phyloP scores from a whole-genome alignment of 2,329 filamentous ascomycete genomes.

The Pestalotiopsis sp. region DNA sequence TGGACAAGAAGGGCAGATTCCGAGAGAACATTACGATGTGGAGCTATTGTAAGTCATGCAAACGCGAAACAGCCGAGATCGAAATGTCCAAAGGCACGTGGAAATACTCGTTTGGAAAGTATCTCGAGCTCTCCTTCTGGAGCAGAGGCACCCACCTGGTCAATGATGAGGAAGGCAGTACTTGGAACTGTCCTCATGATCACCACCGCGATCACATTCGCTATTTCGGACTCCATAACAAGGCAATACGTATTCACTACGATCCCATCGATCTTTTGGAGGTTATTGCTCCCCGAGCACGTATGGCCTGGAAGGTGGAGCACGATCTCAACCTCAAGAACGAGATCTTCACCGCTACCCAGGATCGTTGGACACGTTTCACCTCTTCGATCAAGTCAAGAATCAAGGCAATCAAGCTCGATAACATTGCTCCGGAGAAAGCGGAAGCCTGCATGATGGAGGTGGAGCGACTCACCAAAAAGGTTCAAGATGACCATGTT shows the following conservation, averaged over 20 bases:
- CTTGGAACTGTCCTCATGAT: constrained; percentile 76
- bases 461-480: constrained; percentile 76
- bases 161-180: constrained; percentile 55
- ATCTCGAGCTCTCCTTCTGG: constrained; percentile 97
- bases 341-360: constrained; percentile 79
- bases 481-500: constrained; percentile 81
- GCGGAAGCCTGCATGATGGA: constrained; percentile 79
- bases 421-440: constrained; percentile 88
- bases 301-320: constrained; percentile 97
- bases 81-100: constrained; percentile 93
- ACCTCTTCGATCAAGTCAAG: constrained; percentile 84
- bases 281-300: constrained; percentile 86
- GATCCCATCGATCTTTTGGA: constrained; percentile 92
- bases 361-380: constrained; percentile 82
- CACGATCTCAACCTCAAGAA: constrained; percentile 93
- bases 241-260: constrained; percentile 87
- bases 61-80: constrained; percentile 84
- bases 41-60: constrained; percentile 93
- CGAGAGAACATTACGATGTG: constrained; percentile 87
- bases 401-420: constrained; percentile 85
- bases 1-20: constrained; percentile 50
- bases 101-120: constrained; percentile 99
- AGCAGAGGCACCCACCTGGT: constrained; percentile 78
- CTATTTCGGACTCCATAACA: constrained; percentile 87
- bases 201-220: constrained; percentile 89